Evolutionary conservation across 768 basidiomycete genomes (phyloP), one percentile per base, ranked within the genome.

Genomic region (Russula vinacea): DNA sequence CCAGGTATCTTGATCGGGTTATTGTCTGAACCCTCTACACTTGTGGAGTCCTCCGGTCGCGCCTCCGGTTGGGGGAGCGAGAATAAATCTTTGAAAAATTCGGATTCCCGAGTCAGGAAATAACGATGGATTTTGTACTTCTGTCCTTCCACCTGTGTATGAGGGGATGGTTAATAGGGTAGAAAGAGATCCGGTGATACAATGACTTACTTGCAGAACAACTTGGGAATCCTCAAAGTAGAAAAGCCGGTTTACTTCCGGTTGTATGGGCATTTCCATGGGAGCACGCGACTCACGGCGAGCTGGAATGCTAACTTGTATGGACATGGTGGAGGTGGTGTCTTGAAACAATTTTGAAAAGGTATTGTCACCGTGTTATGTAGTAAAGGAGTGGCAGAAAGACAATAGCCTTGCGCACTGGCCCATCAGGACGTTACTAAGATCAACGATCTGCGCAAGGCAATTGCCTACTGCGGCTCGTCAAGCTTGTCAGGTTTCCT

Each of bases 121-220:
- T 64, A 56, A 13, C 68, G 67, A 50, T 68, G 70, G 13, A 72
- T 61, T 52, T 69, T 71, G 64, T 68, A 71, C 13, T 60, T 57
- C 6, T 59, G n/a, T 10, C 56, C 32, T 17, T 62, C 70, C 14
- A 69, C 64, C 70, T 72, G 58, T 26, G 19, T n/a, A n/a, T n/a
- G 0, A 32, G 17, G 9, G 24, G 11, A 29, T 24, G n/a, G 19
- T 56, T 35, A 56, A 33, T 16, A 29, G 29, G 14, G 13, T 6
- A 39, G 16, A 29, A 22, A 3, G 35, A 19, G 33, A 16, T 3
- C 19, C 9, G 58, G 17, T 0, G 13, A 26, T 42, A 33, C 1
- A 17, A 37, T 14, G 39, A 56, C 32, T 44, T 51, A 14, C 64
- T 33, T 56, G 47, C 14, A 65, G 29, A 29, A 60, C 59, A 19